phyloP scores from a whole-genome alignment of 108 stramenopile species.

The Asterionellopsis glacialis region DNA sequence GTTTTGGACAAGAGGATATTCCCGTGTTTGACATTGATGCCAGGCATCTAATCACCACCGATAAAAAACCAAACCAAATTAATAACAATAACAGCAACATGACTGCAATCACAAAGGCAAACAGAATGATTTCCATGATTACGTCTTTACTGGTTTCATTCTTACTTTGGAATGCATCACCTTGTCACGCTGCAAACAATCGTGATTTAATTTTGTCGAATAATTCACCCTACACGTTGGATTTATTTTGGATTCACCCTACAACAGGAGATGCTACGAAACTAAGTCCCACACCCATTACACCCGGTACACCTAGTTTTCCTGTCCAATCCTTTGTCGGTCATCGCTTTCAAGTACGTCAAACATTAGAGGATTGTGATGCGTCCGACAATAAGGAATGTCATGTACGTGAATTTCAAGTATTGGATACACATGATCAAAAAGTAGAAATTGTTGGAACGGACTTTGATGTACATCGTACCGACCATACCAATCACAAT shows the following conservation, averaged over 20 bases:
- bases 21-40: no score
- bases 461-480: not conserved
- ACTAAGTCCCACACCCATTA: constrained; percentile 31
- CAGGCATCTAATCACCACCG: no score
- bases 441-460: not conserved
- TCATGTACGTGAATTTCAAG: not conserved
- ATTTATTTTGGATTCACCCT: constrained; percentile 68
- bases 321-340: constrained; percentile 59
- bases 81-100: no score
- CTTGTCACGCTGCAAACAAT: no score
- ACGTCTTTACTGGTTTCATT: no score
- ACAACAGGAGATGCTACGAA: constrained; percentile 35
- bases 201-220: not conserved
- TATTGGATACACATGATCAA: not conserved
- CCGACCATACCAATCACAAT: no score
- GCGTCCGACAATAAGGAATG: constrained; percentile 40
- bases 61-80: no score
- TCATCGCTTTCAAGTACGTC: constrained; percentile 71
- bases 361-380: constrained; percentile 51
- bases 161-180: no score
- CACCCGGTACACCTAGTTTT: constrained; percentile 27
- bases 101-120: no score
- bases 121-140: no score
- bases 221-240: constrained; percentile 39
- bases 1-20: no score